Evolutionary conservation across 371 early-diverging fungal species (phyloP).

Genomic region (Mucor velutinosus): DNA sequence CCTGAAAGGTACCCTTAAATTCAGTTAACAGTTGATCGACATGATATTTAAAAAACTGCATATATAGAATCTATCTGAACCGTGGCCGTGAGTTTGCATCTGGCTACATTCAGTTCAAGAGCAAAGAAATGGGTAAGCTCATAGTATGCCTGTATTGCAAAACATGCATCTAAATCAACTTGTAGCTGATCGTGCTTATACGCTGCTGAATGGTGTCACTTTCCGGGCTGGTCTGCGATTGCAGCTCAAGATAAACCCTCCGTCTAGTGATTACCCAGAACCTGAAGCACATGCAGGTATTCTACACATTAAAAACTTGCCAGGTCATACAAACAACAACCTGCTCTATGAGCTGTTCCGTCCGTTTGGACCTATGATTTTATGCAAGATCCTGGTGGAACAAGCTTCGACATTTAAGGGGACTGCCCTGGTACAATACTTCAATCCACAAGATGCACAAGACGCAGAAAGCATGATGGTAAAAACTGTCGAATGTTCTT

Average conservation of each 20-base stretch:
- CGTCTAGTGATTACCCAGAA: constrained; percentile 24
- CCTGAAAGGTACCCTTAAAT: constrained; percentile 30
- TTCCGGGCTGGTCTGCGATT: constrained; percentile 27
- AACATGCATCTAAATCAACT: not conserved
- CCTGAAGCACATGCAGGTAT: constrained; percentile 41
- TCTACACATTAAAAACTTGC: constrained; percentile 41
- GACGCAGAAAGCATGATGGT: constrained; percentile 44
- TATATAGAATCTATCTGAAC: constrained; percentile 15
- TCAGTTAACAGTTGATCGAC: not conserved
- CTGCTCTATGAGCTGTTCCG: constrained; percentile 46
- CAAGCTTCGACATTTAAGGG: constrained; percentile 38
- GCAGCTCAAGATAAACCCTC: constrained; percentile 33
- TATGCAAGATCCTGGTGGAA: constrained; percentile 41
- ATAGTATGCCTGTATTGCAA: not conserved
- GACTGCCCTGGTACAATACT: constrained; percentile 51
- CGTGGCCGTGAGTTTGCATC: constrained; percentile 7
- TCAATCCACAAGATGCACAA: constrained; percentile 35
- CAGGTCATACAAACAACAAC: constrained; percentile 33
- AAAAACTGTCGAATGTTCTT: constrained; percentile 8
- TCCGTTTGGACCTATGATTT: constrained; percentile 51
- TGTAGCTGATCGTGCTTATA: constrained; percentile 46
- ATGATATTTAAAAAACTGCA: not conserved
- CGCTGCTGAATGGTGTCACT: constrained; percentile 39
- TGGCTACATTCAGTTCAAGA: constrained; percentile 30
- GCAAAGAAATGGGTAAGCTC: constrained; percentile 20